Base-by-base conservation (phyloP, 257 asterid genomes). In the Primulina eburnea region DNA sequence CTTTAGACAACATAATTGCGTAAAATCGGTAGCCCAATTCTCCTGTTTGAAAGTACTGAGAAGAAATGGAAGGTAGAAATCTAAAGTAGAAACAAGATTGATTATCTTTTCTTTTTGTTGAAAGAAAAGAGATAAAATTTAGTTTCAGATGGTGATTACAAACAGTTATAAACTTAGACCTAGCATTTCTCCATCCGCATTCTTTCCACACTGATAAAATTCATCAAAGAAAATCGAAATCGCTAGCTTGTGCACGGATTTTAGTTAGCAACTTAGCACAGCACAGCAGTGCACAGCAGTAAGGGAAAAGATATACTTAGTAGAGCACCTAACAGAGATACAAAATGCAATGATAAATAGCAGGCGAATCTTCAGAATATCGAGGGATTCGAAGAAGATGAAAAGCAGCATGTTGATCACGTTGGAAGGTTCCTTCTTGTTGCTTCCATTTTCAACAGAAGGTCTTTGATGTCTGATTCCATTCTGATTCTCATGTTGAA, bases 381-480 rank as follows among this genome's bases (percentile, higher is more conserved):
- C 7, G 64, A 55, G 43, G 40, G 71, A 28, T 66, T 34, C 16
- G 17, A 50, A 12, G 56, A 65, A 72, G 56, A 63, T 69, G 50
- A 56, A 40, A 17, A 50, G 20, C 57, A 50, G 60, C 76, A 63
- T 32, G 65, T 11, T 33, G n/a, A 69, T 83, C 88, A 82, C 60
- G 80, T 55, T 34, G 84, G 35, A 28, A 93, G 88, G 73, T 89
- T 93, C 78, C 96, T 82, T 78, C 96, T 78, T 0, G 96, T 82
- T 33, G 95, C 90, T 75, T 93, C 97, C 97, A 93, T 90, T 81
- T 89, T 89, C 79, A 93, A 61, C 78, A 93, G 76, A 64, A 90
- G 88, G 78, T 90, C 97, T 80, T 89, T 93, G 68, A 92, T 88
- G 35, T 92, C 95, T 6, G 84, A 71, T 75, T 92, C 98, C 98